Conservation (phyloP, 1,139 yeast species). For the Candida labiduridarum region DNA sequence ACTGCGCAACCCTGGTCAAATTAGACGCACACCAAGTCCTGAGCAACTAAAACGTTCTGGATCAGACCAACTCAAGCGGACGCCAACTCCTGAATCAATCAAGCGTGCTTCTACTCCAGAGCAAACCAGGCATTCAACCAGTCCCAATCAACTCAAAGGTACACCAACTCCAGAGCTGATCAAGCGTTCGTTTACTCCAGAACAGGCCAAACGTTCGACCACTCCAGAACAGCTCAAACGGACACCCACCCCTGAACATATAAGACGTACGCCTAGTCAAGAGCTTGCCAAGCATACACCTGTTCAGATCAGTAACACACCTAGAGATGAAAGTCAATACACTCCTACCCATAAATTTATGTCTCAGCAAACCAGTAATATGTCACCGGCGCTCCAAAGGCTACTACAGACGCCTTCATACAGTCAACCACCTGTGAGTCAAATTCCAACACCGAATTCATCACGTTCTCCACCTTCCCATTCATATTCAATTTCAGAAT, state of each 20-base stretch:
- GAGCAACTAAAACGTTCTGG: background rate
- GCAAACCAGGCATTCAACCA: background rate
- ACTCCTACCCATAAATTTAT: slow-evolving; percentile 1
- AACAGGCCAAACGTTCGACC: background rate
- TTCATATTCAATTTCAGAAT: slow-evolving; percentile 1
- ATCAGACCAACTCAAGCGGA: background rate
- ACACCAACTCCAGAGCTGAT: background rate
- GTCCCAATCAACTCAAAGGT: background rate
- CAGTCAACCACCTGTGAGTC: slow-evolving; percentile 8
- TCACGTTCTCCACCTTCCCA: slow-evolving; percentile 1
- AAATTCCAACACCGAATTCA: slow-evolving; percentile 5
- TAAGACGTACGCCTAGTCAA: slow-evolving; percentile 1
- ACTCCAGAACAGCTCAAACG: no score
- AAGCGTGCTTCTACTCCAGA: background rate
- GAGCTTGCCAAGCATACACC: background rate
- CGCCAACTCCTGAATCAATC: background rate
- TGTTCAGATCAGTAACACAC: background rate
- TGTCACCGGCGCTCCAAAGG: slow-evolving; percentile 4
- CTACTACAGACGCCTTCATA: slow-evolving; percentile 2
- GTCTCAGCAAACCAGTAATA: background rate
- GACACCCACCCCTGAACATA: background rate
- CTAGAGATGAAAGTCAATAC: background rate
- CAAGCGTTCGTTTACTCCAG: background rate
- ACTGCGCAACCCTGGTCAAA: background rate
- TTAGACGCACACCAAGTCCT: background rate